These are phyloP conservation scores for Camptophora hylomeconis DNA, from an alignment of 2,329 filamentous ascomycete genomes.

Conservation along the genomic window DNA sequence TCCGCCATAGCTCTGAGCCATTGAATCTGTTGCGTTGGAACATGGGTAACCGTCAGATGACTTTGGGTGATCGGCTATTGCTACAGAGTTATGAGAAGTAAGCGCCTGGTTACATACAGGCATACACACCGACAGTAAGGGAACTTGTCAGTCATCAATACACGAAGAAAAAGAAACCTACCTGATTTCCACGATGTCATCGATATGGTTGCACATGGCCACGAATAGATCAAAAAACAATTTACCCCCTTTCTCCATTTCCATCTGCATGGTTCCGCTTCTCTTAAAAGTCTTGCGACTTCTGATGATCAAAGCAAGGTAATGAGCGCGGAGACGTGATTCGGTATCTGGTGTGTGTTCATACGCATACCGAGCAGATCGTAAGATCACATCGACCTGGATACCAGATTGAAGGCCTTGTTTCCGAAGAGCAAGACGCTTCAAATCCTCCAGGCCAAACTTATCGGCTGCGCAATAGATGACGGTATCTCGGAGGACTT, in stretches of 20 bases:
- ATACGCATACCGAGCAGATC: constrained; percentile 89
- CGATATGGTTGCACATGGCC: constrained; percentile 94
- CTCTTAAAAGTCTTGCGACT: constrained; percentile 96
- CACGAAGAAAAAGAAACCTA: constrained; percentile 40
- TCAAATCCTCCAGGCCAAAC: constrained; percentile 85
- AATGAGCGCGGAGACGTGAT: constrained; percentile 86
- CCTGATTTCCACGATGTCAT: constrained; percentile 83
- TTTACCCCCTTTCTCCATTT: constrained; percentile 92
- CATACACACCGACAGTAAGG: constrained; percentile 7
- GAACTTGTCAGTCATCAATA: constrained; percentile 8
- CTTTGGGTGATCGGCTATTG: constrained; percentile 39
- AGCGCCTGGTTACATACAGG: constrained; percentile 12
- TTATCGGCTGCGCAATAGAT: constrained; percentile 87
- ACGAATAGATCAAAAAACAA: constrained; percentile 98
- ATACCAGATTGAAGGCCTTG: constrained; percentile 88
- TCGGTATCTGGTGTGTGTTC: constrained; percentile 88
- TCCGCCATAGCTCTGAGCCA: constrained; percentile 22
- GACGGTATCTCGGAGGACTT: constrained; percentile 80
- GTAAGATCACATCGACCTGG: constrained; percentile 80
- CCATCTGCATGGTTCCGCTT: constrained; percentile 96
- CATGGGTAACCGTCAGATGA: constrained; percentile 34
- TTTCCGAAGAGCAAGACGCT: constrained; percentile 82
- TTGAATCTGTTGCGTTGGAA: constrained; percentile 18
- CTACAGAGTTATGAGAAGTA: constrained; percentile 20
- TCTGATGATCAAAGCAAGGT: constrained; percentile 92